These are phyloP conservation scores for Limtongia smithiae DNA, from an alignment of 805 yeast species.

Conservation along the genomic window DNA sequence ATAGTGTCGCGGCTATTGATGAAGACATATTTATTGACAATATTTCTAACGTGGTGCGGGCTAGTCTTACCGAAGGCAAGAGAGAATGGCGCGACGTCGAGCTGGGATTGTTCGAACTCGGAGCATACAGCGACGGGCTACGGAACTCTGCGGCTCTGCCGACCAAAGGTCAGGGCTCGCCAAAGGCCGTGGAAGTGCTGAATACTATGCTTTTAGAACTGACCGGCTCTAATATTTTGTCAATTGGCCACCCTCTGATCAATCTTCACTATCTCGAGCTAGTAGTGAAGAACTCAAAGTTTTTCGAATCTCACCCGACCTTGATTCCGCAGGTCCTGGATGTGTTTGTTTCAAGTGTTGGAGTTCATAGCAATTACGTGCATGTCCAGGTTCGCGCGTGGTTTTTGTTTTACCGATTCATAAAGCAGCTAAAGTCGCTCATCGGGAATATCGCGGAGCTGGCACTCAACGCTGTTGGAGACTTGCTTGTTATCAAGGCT, in stretches of 20 bases:
- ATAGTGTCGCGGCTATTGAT: slow-evolving; percentile 62
- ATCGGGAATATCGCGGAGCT: slow-evolving; percentile 54
- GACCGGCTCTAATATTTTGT: slow-evolving; percentile 47
- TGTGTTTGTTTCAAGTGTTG: slow-evolving; percentile 74
- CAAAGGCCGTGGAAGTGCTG: slow-evolving; percentile 60
- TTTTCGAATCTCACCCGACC: slow-evolving; percentile 46
- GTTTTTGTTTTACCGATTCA: slow-evolving; percentile 82
- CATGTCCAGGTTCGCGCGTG: slow-evolving; percentile 82
- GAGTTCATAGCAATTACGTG: slow-evolving; percentile 69
- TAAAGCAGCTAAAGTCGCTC: slow-evolving; percentile 69
- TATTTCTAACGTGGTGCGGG: slow-evolving; percentile 57
- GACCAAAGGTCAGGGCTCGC: slow-evolving; percentile 47
- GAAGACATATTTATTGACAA: slow-evolving; percentile 60
- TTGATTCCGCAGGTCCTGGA: slow-evolving; percentile 63
- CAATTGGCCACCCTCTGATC: slow-evolving; percentile 72
- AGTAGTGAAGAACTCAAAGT: slow-evolving; percentile 70
- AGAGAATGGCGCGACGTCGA: slow-evolving; percentile 76
- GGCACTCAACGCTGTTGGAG: slow-evolving; percentile 56
- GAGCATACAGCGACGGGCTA: slow-evolving; percentile 72
- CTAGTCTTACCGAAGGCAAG: slow-evolving; percentile 39
- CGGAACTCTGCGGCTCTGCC: slow-evolving; percentile 71
- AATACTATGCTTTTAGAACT: slow-evolving; percentile 55
- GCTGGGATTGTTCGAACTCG: slow-evolving; percentile 78
- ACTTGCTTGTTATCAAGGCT: slow-evolving; percentile 60
- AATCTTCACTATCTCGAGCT: slow-evolving; percentile 82